Evolutionary conservation across 331 rosid genomes (phyloP).

Genomic region (Telfairia occidentalis): DNA sequence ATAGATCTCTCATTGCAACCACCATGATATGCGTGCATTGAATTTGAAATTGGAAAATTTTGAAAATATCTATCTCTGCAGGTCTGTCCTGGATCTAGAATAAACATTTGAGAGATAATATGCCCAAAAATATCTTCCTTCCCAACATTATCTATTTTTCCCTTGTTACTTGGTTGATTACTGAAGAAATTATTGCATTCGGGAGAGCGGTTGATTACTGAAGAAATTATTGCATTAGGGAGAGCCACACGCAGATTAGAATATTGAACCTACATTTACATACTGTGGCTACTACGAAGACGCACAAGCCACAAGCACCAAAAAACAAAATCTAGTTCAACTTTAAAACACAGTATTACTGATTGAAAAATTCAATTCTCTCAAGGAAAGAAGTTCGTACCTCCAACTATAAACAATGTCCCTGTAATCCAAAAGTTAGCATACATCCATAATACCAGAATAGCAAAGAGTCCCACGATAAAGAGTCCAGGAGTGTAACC

Average conservation of each 20-base stretch:
- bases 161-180: not conserved
- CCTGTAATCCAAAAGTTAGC: constrained; percentile 98
- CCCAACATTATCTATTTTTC: not conserved
- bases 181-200: not conserved
- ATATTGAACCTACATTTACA: not conserved
- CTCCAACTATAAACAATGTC: constrained; percentile 79
- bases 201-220: not conserved
- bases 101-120: not conserved
- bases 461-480: constrained; percentile 80
- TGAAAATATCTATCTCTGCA: not conserved
- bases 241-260: not conserved
- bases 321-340: not conserved
- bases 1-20: not conserved
- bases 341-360: not conserved
- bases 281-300: not conserved
- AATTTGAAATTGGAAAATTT: not conserved
- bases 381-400: constrained; percentile 30
- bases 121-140: not conserved
- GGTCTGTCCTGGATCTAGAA: not conserved
- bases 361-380: not conserved
- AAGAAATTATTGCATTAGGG: not conserved
- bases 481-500: constrained; percentile 95
- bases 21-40: not conserved
- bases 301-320: not conserved
- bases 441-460: constrained; percentile 91